Percentiles rank a stretch among this genome's conserved stretches.
Evolutionary conservation across 2,329 filamentous ascomycete species (phyloP).

Genomic region (Amphichorda felina): DNA sequence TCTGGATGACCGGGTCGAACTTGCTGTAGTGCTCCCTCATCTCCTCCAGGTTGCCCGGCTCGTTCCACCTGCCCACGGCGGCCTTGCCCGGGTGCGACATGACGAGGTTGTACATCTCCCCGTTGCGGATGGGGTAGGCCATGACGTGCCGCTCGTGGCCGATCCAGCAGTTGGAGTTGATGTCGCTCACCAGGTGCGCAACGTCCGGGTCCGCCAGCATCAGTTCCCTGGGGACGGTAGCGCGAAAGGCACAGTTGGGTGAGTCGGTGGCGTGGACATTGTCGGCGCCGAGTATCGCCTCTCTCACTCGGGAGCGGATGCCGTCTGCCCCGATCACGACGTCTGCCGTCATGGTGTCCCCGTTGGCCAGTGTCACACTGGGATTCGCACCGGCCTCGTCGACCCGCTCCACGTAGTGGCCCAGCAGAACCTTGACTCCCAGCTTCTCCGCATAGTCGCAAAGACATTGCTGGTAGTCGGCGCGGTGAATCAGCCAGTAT

Average conservation of each 20-base stretch:
- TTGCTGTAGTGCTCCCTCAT: constrained; percentile 2
- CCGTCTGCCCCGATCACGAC: constrained; percentile 5
- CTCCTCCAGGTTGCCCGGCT: constrained; percentile 4
- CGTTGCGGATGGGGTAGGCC: constrained; percentile 4
- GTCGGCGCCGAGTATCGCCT: constrained; percentile 1
- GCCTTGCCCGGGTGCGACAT: constrained; percentile 4
- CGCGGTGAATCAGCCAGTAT: constrained; percentile 7
- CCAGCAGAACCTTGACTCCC: constrained; percentile 4
- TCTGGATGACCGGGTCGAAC: constrained; percentile 4
- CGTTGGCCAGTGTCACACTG: not conserved
- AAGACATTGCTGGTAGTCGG: constrained; percentile 7
- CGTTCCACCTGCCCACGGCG: constrained; percentile 3
- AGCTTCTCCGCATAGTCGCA: constrained; percentile 5
- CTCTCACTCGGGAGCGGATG: constrained; percentile 3
- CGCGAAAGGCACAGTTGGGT: constrained; percentile 4
- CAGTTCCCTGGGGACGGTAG: constrained; percentile 2
- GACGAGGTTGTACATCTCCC: constrained; percentile 5
- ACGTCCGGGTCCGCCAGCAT: constrained; percentile 1
- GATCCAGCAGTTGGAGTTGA: constrained; percentile 5
- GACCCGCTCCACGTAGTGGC: constrained; percentile 2
- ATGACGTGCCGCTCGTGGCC: constrained; percentile 4
- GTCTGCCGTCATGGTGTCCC: constrained; percentile 5
- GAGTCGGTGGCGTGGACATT: constrained; percentile 2
- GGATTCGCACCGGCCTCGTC: not conserved
- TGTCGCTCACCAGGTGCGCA: constrained; percentile 2